Evolutionary conservation across 352 stramenopile species (phyloP).

Genomic region (Globisporangium polare): DNA sequence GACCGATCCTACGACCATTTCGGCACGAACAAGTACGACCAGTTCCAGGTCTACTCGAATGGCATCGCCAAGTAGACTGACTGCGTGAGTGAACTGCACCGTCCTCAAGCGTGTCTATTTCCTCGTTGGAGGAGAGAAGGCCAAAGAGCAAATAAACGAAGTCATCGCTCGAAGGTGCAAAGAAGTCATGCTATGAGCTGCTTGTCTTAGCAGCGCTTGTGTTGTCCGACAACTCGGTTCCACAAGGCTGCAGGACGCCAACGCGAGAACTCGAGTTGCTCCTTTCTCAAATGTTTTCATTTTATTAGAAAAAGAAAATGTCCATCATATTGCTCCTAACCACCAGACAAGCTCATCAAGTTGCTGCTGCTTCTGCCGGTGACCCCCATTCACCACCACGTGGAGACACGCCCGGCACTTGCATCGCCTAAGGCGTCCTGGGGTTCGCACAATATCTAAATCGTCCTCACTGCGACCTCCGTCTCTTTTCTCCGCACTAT

Average conservation of each 20-base stretch:
- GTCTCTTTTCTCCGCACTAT: background rate
- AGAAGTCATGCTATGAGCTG: background rate
- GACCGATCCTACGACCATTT: slow-evolving; percentile 94
- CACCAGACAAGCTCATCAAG: too few relatives aligned
- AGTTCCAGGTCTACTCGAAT: slow-evolving; percentile 92
- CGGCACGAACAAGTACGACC: slow-evolving; percentile 94
- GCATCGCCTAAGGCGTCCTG: background rate
- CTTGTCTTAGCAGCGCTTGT: background rate
- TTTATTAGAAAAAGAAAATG: background rate
- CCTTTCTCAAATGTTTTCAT: slow-evolving; percentile 2
- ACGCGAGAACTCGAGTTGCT: too few relatives aligned
- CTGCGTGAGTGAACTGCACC: background rate
- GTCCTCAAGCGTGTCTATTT: background rate
- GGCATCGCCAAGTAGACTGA: slow-evolving; percentile 77
- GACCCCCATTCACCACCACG: background rate
- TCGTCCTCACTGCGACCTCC: background rate
- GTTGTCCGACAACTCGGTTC: too few relatives aligned
- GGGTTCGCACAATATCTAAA: slow-evolving; percentile 6
- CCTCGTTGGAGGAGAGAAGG: too few relatives aligned
- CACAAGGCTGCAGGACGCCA: too few relatives aligned
- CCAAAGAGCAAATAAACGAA: slow-evolving; percentile 6
- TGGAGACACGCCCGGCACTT: background rate
- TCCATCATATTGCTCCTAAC: background rate
- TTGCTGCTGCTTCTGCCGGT: background rate
- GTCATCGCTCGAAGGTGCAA: background rate